Evolutionary conservation across 129 eudicot species (phyloP).

Genomic region (Lactuca saligna): DNA sequence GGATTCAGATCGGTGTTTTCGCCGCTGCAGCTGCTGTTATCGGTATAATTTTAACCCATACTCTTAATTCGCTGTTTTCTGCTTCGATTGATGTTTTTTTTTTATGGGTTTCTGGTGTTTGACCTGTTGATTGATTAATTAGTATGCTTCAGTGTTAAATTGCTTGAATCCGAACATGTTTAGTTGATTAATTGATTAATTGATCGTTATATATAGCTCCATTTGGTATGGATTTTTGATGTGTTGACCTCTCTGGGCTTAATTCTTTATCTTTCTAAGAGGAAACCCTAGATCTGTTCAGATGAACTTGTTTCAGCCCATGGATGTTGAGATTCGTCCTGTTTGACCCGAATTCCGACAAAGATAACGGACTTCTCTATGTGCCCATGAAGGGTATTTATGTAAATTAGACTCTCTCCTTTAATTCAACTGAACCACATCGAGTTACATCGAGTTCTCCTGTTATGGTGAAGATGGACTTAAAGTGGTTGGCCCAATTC

Average conservation of each 20-base stretch:
- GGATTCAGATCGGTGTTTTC: neutral
- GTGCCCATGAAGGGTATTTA: constrained; percentile 10
- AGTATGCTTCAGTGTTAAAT: constrained; percentile 1
- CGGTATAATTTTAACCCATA: neutral
- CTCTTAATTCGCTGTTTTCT: constrained; percentile 7
- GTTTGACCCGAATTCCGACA: neutral
- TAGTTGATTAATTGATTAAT: constrained; percentile 5
- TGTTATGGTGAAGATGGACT: neutral
- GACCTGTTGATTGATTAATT: neutral
- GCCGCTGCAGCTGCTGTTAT: constrained; percentile 9
- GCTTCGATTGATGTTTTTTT: neutral
- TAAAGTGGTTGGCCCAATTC: constrained; percentile 3
- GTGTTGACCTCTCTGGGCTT: constrained; percentile 25
- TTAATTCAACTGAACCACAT: neutral
- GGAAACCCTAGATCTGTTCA: constrained; percentile 35
- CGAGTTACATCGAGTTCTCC: neutral
- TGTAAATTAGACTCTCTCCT: neutral
- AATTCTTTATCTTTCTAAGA: neutral
- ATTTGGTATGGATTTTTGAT: neutral
- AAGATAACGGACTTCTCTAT: neutral
- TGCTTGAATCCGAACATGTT: constrained; percentile 14
- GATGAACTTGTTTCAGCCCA: constrained; percentile 21
- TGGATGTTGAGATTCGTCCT: neutral
- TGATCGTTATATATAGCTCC: neutral
- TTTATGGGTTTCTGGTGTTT: neutral